Conservation (phyloP, 106 monocot species). For the Narthecium ossifragum region DNA sequence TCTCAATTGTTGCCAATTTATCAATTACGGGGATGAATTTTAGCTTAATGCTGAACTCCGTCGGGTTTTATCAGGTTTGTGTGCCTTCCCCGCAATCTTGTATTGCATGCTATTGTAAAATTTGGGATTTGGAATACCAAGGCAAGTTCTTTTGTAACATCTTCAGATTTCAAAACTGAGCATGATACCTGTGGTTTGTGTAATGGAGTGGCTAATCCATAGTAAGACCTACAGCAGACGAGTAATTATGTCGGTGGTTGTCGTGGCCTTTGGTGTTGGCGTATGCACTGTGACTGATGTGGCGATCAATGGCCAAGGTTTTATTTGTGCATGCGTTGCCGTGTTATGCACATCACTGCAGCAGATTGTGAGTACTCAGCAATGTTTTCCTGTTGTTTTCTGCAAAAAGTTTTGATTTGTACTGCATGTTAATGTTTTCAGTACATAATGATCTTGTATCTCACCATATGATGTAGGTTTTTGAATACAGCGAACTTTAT, state of each 20-base stretch:
- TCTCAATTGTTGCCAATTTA: slow-evolving; percentile 86
- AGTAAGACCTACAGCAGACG: slow-evolving; percentile 66
- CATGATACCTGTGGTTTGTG: slow-evolving; percentile 94
- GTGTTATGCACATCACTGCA: slow-evolving; percentile 92
- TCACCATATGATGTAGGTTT: no score
- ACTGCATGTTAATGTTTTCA: no score
- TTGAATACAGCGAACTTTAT: no score
- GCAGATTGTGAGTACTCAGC: slow-evolving; percentile 74
- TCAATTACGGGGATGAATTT: slow-evolving; percentile 96
- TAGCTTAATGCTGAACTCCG: slow-evolving; percentile 95
- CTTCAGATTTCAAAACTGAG: slow-evolving; percentile 95
- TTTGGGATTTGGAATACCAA: neutral
- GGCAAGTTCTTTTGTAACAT: no score
- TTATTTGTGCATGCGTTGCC: slow-evolving; percentile 89
- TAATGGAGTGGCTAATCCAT: slow-evolving; percentile 90
- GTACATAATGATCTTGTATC: no score
- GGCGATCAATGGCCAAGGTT: slow-evolving; percentile 77
- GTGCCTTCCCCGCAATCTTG: neutral
- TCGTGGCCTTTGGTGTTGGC: slow-evolving; percentile 88
- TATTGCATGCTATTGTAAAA: neutral
- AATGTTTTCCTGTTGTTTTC: neutral
- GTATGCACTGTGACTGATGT: slow-evolving; percentile 97
- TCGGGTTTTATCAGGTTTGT: slow-evolving; percentile 91
- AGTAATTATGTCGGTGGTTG: slow-evolving; percentile 69
- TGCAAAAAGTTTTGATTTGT: no score